Percentiles rank a stretch among this genome's conserved stretches.
Evolutionary conservation across 1,284 basidiomycete species (phyloP).

Genomic region (Lentinula novae-zelandiae): DNA sequence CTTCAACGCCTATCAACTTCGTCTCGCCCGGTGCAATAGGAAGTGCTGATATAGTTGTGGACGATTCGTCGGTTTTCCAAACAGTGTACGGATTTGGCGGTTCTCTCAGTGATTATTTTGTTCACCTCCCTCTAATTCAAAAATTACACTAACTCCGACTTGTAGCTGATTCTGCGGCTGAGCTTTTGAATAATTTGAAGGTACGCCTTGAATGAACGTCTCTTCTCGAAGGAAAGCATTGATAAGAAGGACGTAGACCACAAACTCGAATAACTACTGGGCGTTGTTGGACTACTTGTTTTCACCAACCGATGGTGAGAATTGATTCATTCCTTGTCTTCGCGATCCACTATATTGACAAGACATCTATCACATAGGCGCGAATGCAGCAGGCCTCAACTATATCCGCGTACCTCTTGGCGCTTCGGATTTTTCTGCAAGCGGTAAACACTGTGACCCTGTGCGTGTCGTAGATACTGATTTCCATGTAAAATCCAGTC

Average conservation of each 20-base stretch:
- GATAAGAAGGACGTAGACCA: slow-evolving; percentile 23
- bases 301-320: slow-evolving; percentile 35
- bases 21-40: slow-evolving; percentile 38
- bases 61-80: slow-evolving; percentile 40
- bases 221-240: background rate
- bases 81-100: slow-evolving; percentile 48
- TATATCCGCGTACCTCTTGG: slow-evolving; percentile 50
- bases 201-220: slow-evolving; percentile 19
- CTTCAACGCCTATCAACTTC: slow-evolving; percentile 52
- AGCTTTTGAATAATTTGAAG: slow-evolving; percentile 47
- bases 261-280: slow-evolving; percentile 43
- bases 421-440: slow-evolving; percentile 51
- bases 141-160: background rate
- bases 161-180: slow-evolving; percentile 50
- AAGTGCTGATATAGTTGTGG: slow-evolving; percentile 44
- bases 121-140: background rate
- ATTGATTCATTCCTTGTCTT: slow-evolving; percentile 27
- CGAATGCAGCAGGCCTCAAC: slow-evolving; percentile 46
- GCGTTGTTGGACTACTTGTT: slow-evolving; percentile 33
- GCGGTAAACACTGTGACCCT: slow-evolving; percentile 24
- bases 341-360: slow-evolving; percentile 31
- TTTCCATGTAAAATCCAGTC: slow-evolving; percentile 22
- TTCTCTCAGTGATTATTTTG: slow-evolving; percentile 35
- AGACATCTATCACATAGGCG: slow-evolving; percentile 22
- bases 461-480: background rate